Evolutionary conservation across 306 rosid genomes (phyloP), one percentile per base, ranked within the genome.

Genomic region (Senna tora): DNA sequence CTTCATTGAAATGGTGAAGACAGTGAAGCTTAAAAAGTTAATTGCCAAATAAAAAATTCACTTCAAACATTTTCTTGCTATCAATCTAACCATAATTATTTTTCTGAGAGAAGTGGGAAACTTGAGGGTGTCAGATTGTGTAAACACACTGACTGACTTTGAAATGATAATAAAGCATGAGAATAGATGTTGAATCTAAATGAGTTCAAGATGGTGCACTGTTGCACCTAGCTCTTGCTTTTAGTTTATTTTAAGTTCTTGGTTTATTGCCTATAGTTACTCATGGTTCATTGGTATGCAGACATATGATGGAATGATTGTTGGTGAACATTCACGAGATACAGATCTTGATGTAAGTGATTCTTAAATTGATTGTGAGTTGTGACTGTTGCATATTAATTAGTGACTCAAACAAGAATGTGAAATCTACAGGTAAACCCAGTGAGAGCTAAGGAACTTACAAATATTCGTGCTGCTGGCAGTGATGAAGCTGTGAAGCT

Each of bases 291-390:
- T 83, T 79, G 38, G 41, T 66, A n/a, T 60, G 69, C 91, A 94
- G 99, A 2, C 97, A 9, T 94, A 94, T 77, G 99, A 94, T 81
- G 99, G 99, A 59, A 94, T 94, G 97, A 94, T 94, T 60, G 81
- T 94, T 75, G 99, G 99, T 59, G 97, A 94, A 62, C 95, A 91
- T 74, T 89, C 99, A 14, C 86, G 97, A 77, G 97, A 94, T 71
- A 71, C 91, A 0, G 99, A 94, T 85, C 88, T 94, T 69, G 99
- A 94, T 82, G 99, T 94, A 80, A 83, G 92, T 38, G 43, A 59
- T 79, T 59, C 69, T 67, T 73, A 30, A 30, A 72, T 50, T 72
- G 65, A 50, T 72, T 53, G 62, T 36, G 45, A 19, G 53, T 72
- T 53, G 62, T 36, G 45, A 19, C 49, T 56, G 67, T 57, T 69